A percentile compares a stretch with the other conserved stretches of the same genome.
These are phyloP conservation scores for Talaromyces sp. DNA, from an alignment of 2,329 filamentous ascomycete genomes.

Conservation along the genomic window DNA sequence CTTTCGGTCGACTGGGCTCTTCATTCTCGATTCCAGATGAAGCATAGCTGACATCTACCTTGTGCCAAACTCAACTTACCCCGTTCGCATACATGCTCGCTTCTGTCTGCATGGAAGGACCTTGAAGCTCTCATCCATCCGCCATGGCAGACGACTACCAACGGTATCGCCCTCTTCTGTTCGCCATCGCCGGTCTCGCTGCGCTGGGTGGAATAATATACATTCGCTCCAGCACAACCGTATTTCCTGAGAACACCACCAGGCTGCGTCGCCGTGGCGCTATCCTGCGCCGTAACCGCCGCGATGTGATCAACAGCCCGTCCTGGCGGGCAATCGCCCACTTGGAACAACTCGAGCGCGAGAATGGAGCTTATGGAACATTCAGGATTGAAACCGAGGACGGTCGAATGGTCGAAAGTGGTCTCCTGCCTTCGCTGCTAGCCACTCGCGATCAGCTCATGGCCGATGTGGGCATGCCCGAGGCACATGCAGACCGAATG, in stretches of 20 bases:
- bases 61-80: background rate
- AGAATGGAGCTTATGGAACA: slow-evolving; percentile 37
- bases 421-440: slow-evolving; percentile 37
- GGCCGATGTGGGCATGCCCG: slow-evolving; percentile 33
- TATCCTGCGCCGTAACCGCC: slow-evolving; percentile 30
- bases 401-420: slow-evolving; percentile 36
- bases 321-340: slow-evolving; percentile 34
- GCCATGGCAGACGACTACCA: slow-evolving; percentile 13
- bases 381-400: slow-evolving; percentile 39
- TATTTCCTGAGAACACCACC: slow-evolving; percentile 15
- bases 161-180: slow-evolving; percentile 36
- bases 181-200: slow-evolving; percentile 37
- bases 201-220: slow-evolving; percentile 38
- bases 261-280: slow-evolving; percentile 35
- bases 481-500: slow-evolving; percentile 35
- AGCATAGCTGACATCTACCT: background rate
- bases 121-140: background rate
- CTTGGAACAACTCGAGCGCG: slow-evolving; percentile 34
- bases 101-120: background rate
- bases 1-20: background rate
- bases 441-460: slow-evolving; percentile 38
- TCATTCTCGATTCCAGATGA: background rate
- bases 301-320: slow-evolving; percentile 24
- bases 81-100: background rate
- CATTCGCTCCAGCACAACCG: slow-evolving; percentile 28